Conservation (phyloP, 345 rosid genomes). For the Dipteronia dyeriana region DNA sequence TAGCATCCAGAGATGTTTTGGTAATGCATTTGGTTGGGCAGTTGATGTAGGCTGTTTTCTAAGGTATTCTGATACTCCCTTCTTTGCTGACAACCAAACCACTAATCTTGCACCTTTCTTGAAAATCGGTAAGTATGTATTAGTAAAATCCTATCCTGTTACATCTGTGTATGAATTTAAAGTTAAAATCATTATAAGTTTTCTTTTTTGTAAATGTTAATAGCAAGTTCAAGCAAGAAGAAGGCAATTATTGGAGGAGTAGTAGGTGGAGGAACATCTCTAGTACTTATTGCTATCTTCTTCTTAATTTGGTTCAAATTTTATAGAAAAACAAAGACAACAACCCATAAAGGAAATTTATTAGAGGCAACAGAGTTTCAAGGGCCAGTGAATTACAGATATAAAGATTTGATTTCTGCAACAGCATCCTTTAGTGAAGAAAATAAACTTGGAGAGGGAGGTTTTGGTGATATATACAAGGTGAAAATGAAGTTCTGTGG, state of each 20-base stretch:
- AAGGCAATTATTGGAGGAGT: conserved; percentile 37
- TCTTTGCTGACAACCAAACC: conserved; percentile 43
- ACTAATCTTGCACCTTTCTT: conserved; percentile 33
- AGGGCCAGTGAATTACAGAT: conserved; percentile 39
- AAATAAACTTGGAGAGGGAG: conserved; percentile 52
- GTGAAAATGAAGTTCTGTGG: conserved; percentile 11
- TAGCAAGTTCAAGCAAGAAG: conserved; percentile 33
- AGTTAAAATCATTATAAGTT: too few species aligned
- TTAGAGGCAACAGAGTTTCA: conserved; percentile 46
- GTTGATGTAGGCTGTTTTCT: conserved; percentile 48
- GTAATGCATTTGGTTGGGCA: conserved; percentile 29
- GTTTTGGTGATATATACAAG: conserved; percentile 56
- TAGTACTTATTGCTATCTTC: conserved; percentile 19
- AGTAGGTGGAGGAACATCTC: conserved; percentile 40
- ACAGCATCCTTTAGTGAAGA: conserved; percentile 39
- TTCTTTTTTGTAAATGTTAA: not conserved
- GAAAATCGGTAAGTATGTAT: conserved; percentile 25
- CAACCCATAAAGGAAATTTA: conserved; percentile 29
- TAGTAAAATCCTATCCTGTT: not conserved
- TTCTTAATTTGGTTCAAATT: conserved; percentile 31
- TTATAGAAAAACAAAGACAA: conserved; percentile 24
- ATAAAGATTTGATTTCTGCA: conserved; percentile 44
- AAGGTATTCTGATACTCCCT: conserved; percentile 36
- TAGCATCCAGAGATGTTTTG: conserved; percentile 35
- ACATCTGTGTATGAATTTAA: too few species aligned